Evolutionary conservation across 495 filamentous ascomycete genomes (phyloP), one percentile per base, ranked within the genome.

Genomic region (Xylaria telfairii): DNA sequence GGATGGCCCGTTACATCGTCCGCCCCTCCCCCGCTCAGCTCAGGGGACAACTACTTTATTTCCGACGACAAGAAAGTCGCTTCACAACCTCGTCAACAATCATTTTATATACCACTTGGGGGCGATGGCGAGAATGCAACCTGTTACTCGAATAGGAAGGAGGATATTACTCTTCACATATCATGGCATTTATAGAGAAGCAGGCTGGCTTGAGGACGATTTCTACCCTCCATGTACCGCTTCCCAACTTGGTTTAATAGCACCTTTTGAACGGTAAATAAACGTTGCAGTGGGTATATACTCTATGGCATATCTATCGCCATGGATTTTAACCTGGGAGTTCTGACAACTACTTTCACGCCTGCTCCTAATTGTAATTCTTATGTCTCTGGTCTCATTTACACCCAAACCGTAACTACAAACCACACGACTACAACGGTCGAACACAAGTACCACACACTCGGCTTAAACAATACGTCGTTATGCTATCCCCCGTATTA

Each of bases 401-500:
- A 61, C 12, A 61, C 57, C 34, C 34, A 61, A 19, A 61, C 32
- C 10, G n/a, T 41, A 10, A 41, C n/a, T 37, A 41, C 30, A 61
- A 61, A 61, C 34, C 21, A 30, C 34, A 37, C 34, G 34, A 61
- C 57, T 19, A 61, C 57, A 21, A 61, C 57, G 10, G 15, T 21
- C n/a, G 19, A 39, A 24, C 34, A 61, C n/a, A 21, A 61, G 57
- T 61, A 41, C 34, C 57, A 61, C 34, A 41, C 57, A 5, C 57
- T 61, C 34, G 57, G 34, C n/a, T 12, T 21, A 24, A 37, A 39
- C 34, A 61, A 61, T 39, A 61, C 57, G 12, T 61, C 56, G 32
- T 19, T 37, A 59, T 60, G 34, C 5, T 62, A 62, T 62, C 59
- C 59, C 42, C 59, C 59, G 1, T 62, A 62, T 42, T 62, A 62